A percentile compares a stretch with the other conserved stretches of the same genome.
Conservation (phyloP, 2,329 filamentous ascomycete species). For the Celoporthe dispersa region DNA sequence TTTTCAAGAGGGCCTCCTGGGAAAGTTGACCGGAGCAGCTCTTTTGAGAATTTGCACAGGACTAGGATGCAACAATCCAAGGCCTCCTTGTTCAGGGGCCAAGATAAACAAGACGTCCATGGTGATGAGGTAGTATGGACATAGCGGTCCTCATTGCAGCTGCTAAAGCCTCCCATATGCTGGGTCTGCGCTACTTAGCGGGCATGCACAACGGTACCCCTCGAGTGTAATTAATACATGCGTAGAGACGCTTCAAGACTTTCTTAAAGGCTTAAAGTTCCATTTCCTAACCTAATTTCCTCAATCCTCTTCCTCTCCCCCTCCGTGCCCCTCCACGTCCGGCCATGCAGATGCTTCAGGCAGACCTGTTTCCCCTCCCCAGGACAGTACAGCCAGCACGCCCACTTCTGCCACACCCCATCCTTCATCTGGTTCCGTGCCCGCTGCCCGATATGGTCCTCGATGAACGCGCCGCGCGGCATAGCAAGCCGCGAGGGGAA, state of each 20-base stretch:
- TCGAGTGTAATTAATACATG: no score
- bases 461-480: constrained; percentile 58
- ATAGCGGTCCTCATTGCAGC: no score
- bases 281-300: constrained; percentile 10
- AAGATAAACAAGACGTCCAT: no score
- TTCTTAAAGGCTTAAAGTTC: background rate
- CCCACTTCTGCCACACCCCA: constrained; percentile 56
- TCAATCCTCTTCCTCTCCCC: constrained; percentile 30
- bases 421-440: constrained; percentile 62
- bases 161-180: no score
- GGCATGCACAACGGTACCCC: no score
- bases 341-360: constrained; percentile 54
- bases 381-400: constrained; percentile 60
- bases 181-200: no score
- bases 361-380: constrained; percentile 50
- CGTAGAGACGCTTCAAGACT: background rate
- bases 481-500: constrained; percentile 56
- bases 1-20: no score
- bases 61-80: no score
- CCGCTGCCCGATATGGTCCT: constrained; percentile 59
- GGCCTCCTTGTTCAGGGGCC: no score
- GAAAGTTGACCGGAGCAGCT: no score
- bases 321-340: constrained; percentile 53
- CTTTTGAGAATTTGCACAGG: no score
- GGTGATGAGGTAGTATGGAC: no score